Base-by-base conservation (phyloP, 805 yeast species). In the Ogataea philodendri region DNA sequence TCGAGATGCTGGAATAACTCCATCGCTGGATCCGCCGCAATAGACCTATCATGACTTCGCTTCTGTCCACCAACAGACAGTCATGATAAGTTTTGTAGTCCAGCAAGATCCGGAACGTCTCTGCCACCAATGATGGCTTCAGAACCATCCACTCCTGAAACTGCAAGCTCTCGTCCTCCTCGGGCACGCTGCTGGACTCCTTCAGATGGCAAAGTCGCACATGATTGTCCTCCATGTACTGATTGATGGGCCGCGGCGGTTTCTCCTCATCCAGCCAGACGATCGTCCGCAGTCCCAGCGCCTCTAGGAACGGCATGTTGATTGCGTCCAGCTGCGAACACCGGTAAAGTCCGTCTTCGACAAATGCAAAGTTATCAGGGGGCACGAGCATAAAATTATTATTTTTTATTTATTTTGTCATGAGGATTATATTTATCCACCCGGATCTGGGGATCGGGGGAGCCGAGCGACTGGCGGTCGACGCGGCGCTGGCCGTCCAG, bases 371-470 rank as follows among this genome's bases (percentile, higher is more conserved):
- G 55, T 84, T 85, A 31, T 87, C 90, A 1, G 98, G 97, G 1
- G 96, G 95, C 1, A 89, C 85, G 20, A 88, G 67, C 96, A 88
- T 87, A 14, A 14, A 29, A 20, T 26, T 23, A 26, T 18, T 13
- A 18, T n/a, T 18, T 14, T 26, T 15, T 11, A 9, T 21, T 10
- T 17, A 13, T 9, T 14, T 24, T 17, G 32, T 43, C 9, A 63
- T 74, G 70, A 77, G 69, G 41, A 71, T 90, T 22, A 96, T 96
- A 2, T 85, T 93, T 50, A 63, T 93, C 4, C 98, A 93, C 55
- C 98, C 98, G 0, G 98, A 93, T 62, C 65, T 93, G 35, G 98
- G 98, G 0, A 90, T 90, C 39, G 98, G 88, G 5, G 99, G 99
- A 4, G 99, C 99, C 1, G 99, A 93, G 57, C 70, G 99, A 41